A percentile compares a stretch with the other conserved stretches of the same genome.
Evolutionary conservation across 1,284 basidiomycete species (phyloP).

Genomic region (Ceraceosorus guamensis): DNA sequence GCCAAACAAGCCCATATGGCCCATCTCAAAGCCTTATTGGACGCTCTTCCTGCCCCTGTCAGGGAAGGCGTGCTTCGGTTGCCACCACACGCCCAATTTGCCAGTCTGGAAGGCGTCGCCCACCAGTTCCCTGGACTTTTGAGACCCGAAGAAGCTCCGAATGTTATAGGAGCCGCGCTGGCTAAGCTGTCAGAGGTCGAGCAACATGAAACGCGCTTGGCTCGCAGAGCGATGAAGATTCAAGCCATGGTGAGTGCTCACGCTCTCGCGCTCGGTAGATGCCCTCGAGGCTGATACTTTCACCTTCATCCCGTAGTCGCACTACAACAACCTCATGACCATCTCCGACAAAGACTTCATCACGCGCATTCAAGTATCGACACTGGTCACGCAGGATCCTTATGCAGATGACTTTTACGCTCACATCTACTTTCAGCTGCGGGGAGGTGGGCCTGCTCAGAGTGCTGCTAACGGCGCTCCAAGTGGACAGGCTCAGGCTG

Average conservation of each 20-base stretch:
- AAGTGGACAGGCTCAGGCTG: not conserved
- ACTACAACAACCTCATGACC: slow-evolving; percentile 96
- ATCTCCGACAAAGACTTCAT: slow-evolving; percentile 99
- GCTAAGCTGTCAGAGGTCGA: slow-evolving; percentile 28
- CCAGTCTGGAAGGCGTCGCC: slow-evolving; percentile 35
- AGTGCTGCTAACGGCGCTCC: slow-evolving; percentile 3
- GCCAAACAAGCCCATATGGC: slow-evolving; percentile 35
- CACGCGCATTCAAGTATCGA: slow-evolving; percentile 96
- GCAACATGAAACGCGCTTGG: slow-evolving; percentile 15
- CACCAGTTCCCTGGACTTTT: slow-evolving; percentile 35
- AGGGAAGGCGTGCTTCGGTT: slow-evolving; percentile 36
- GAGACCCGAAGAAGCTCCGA: slow-evolving; percentile 10
- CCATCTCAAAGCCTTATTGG: slow-evolving; percentile 39
- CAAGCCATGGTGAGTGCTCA: slow-evolving; percentile 10
- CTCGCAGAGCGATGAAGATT: slow-evolving; percentile 22
- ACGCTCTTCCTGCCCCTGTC: slow-evolving; percentile 37
- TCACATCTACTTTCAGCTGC: slow-evolving; percentile 81
- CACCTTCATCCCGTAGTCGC: slow-evolving; percentile 58
- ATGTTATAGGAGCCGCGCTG: not conserved
- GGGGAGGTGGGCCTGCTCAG: slow-evolving; percentile 52
- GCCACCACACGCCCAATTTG: slow-evolving; percentile 45
- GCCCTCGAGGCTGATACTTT: not conserved
- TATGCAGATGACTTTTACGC: slow-evolving; percentile 98
- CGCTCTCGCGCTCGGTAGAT: not conserved
- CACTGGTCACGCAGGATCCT: slow-evolving; percentile 77